A percentile compares a stretch with the other conserved stretches of the same genome.
Conservation (phyloP, 2,329 filamentous ascomycete genomes). For the Arthrobotrys conoides region DNA sequence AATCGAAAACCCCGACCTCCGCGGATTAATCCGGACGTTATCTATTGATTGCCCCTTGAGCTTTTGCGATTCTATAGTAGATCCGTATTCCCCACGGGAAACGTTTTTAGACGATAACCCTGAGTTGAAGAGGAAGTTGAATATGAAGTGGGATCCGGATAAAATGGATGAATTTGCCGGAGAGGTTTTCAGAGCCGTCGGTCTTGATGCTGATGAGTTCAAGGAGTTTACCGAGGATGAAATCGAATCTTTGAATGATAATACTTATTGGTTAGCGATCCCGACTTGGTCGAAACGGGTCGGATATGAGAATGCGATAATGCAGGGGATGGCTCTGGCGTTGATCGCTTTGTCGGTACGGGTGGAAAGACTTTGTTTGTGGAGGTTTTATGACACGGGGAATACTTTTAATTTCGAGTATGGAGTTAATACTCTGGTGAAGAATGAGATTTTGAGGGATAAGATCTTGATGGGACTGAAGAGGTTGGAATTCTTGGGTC, state of each 20-base stretch:
- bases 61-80: conserved; percentile 15
- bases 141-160: conserved; percentile 47
- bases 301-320: conserved; percentile 39
- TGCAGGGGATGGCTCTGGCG: conserved; percentile 37
- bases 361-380: conserved; percentile 26
- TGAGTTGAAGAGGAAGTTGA: conserved; percentile 25
- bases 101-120: conserved; percentile 56
- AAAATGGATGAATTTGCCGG: conserved; percentile 41
- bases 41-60: conserved; percentile 36
- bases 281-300: conserved; percentile 36
- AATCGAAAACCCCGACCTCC: conserved; percentile 35
- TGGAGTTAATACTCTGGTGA: not conserved
- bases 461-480: conserved; percentile 9
- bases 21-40: conserved; percentile 39
- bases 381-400: not conserved
- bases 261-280: conserved; percentile 46
- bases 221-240: conserved; percentile 51
- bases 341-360: conserved; percentile 27
- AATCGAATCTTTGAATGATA: conserved; percentile 32
- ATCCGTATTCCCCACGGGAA: conserved; percentile 49
- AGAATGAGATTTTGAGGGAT: conserved; percentile 9
- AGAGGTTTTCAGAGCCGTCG: conserved; percentile 21
- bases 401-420: conserved; percentile 12
- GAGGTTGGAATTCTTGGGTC: conserved; percentile 23
- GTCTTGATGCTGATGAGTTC: conserved; percentile 42